These are phyloP conservation scores for Trapa bicornis DNA, from an alignment of 345 rosid species.

Conservation along the genomic window DNA sequence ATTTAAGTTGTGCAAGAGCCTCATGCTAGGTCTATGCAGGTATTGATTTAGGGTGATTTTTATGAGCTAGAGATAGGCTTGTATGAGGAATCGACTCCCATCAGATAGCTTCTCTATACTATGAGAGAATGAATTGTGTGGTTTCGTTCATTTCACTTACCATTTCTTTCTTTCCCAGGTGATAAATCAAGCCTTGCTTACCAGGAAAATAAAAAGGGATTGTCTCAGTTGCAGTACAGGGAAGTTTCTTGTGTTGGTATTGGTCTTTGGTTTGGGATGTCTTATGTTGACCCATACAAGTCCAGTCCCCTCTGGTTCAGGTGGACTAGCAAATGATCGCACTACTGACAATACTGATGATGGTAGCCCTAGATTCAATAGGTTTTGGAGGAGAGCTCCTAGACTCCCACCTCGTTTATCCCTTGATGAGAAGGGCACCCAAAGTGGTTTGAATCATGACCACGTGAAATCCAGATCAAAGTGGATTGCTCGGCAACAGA, in stretches of 20 bases:
- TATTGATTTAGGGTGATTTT: neutral
- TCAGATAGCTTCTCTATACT: neutral
- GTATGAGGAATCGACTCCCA: neutral
- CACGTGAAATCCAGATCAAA: constrained; percentile 20
- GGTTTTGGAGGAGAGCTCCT: constrained; percentile 65
- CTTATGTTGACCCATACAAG: constrained; percentile 41
- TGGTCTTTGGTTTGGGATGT: constrained; percentile 66
- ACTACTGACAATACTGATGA: constrained; percentile 26
- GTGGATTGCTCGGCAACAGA: constrained; percentile 64
- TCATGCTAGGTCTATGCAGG: no score
- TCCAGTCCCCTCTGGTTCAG: constrained; percentile 22
- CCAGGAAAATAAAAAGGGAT: constrained; percentile 39
- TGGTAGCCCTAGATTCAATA: constrained; percentile 31
- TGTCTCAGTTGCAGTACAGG: constrained; percentile 71
- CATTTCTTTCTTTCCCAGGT: constrained; percentile 34
- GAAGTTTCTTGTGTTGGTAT: constrained; percentile 49
- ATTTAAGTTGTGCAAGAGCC: neutral
- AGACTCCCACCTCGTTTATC: constrained; percentile 83
- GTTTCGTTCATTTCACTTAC: neutral
- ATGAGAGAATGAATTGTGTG: no score
- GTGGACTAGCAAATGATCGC: constrained; percentile 17
- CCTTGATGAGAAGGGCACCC: constrained; percentile 48
- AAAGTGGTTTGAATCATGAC: constrained; percentile 9
- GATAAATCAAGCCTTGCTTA: constrained; percentile 49
- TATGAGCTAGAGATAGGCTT: neutral